Percentiles rank a stretch among this genome's conserved stretches.
phyloP scores from a whole-genome alignment of 2,329 filamentous ascomycete species.

The Calycina herbarum region DNA sequence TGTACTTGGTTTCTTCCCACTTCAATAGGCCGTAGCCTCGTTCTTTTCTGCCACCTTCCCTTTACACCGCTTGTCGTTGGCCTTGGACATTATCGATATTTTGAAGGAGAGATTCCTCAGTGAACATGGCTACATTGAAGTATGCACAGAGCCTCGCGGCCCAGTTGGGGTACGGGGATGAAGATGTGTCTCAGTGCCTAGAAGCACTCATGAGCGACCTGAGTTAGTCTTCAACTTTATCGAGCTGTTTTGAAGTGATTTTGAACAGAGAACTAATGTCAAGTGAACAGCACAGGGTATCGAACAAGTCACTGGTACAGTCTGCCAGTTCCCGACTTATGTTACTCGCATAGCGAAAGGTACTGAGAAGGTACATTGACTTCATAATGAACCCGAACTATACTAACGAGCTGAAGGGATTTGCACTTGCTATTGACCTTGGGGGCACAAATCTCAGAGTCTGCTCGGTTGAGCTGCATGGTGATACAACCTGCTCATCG shows the following conservation, averaged over 20 bases:
- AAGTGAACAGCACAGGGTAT: background rate
- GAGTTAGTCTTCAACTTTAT: background rate
- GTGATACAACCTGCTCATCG: background rate
- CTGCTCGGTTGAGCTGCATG: background rate
- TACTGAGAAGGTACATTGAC: background rate
- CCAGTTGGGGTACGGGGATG: background rate
- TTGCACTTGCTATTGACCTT: background rate
- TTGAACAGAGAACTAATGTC: background rate
- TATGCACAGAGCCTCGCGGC: background rate
- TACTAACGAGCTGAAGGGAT: background rate
- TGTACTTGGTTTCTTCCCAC: too few relatives aligned
- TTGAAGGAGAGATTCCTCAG: too few relatives aligned
- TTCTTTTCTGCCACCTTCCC: too few relatives aligned
- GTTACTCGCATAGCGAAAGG: background rate
- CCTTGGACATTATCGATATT: too few relatives aligned
- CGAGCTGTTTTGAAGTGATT: background rate
- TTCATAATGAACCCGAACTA: too few relatives aligned
- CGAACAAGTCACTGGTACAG: background rate
- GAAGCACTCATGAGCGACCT: background rate
- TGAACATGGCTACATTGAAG: background rate
- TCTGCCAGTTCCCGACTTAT: background rate
- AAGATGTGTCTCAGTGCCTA: background rate
- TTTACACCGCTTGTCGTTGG: too few relatives aligned
- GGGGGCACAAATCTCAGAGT: background rate
- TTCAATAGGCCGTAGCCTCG: too few relatives aligned